These are phyloP conservation scores for Westerdykella aurantiaca DNA, from an alignment of 2,329 filamentous ascomycete genomes.

Conservation along the genomic window DNA sequence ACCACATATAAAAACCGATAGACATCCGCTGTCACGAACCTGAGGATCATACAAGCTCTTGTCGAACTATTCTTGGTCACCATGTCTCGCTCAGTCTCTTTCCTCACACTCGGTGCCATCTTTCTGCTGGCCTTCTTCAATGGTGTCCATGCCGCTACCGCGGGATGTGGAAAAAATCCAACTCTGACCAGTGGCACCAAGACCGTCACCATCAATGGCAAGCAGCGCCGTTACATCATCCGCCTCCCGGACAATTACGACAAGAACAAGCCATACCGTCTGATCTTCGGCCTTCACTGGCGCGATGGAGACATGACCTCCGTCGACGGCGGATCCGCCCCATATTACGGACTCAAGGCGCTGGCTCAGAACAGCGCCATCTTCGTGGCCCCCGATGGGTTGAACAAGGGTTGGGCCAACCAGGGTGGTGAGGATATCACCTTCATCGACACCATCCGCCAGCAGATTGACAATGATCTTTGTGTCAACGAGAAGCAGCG, in stretches of 20 bases:
- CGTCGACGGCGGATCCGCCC: conserved; percentile 15
- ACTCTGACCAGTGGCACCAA: not conserved
- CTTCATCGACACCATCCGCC: conserved; percentile 37
- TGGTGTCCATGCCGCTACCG: not conserved
- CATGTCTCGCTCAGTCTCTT: no score
- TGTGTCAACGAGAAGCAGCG: conserved; percentile 38
- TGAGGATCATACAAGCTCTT: no score
- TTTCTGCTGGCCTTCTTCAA: not conserved
- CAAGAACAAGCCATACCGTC: conserved; percentile 29
- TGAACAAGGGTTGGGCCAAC: conserved; percentile 38
- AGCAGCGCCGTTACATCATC: conserved; percentile 36
- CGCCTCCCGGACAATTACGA: conserved; percentile 37
- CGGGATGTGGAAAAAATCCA: conserved; percentile 1
- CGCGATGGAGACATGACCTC: conserved; percentile 28
- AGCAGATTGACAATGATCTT: conserved; percentile 33
- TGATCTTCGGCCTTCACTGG: conserved; percentile 40
- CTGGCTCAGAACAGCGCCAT: conserved; percentile 32
- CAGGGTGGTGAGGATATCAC: conserved; percentile 34
- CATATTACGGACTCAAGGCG: conserved; percentile 37
- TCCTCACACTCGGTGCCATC: no score
- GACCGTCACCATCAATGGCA: conserved; percentile 24
- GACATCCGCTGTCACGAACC: no score
- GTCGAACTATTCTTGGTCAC: no score
- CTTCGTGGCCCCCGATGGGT: conserved; percentile 39
- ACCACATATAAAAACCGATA: no score